Conservation (phyloP, 1,284 basidiomycete genomes). For the Irpex rosettiformis region DNA sequence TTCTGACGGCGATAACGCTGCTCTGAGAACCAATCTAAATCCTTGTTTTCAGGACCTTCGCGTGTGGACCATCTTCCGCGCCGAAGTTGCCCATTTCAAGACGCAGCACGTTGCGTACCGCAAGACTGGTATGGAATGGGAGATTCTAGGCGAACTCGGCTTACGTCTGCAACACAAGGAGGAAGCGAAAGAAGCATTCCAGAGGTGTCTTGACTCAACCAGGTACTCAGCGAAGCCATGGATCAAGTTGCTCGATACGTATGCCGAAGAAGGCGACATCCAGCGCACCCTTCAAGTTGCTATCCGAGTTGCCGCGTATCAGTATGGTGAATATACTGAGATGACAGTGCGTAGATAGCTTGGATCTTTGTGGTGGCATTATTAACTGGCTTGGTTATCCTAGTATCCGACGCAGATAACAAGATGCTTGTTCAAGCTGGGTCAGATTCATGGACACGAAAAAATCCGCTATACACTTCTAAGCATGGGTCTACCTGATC, state of each 20-base stretch:
- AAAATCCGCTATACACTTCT: constrained; percentile 94
- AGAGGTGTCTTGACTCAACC: constrained; percentile 86
- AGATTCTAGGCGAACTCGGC: constrained; percentile 95
- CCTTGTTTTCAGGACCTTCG: constrained; percentile 72
- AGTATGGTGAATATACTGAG: constrained; percentile 82
- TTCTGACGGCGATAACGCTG: neutral
- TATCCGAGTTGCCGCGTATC: constrained; percentile 90
- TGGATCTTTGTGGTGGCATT: too few relatives aligned
- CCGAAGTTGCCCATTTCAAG: constrained; percentile 98
- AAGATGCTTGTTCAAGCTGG: constrained; percentile 88
- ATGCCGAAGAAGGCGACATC: constrained; percentile 91
- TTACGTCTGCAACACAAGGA: constrained; percentile 92
- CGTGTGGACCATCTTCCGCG: constrained; percentile 99
- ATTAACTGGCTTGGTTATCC: neutral
- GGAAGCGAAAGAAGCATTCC: constrained; percentile 96
- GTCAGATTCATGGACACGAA: constrained; percentile 89
- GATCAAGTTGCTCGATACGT: constrained; percentile 90
- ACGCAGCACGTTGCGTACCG: constrained; percentile 95
- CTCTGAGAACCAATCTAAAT: neutral
- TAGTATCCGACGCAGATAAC: constrained; percentile 92
- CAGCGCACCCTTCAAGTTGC: constrained; percentile 88
- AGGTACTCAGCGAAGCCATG: constrained; percentile 91
- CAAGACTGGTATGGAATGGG: constrained; percentile 97
- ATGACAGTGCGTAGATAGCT: constrained; percentile 72
- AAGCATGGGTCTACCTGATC: constrained; percentile 88